Evolutionary conservation across 148 eudicot genomes (phyloP), one percentile per base, ranked within the genome.

Genomic region (Chenopodium formosanum): DNA sequence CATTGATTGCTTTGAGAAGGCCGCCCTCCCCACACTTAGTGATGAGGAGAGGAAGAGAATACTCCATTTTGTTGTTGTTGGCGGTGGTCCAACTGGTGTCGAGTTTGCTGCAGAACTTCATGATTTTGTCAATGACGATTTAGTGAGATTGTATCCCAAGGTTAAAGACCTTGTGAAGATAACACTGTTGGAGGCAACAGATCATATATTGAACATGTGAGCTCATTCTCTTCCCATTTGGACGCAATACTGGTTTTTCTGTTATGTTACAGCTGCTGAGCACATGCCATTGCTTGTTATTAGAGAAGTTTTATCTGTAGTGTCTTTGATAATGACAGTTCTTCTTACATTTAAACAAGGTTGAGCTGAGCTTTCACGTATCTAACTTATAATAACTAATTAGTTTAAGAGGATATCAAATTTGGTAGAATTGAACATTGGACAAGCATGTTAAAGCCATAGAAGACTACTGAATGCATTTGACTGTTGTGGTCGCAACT

Each of bases 81-180:
- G 94, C 46, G 94, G 93, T 76, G 94, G 94, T 3, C 94, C 94
- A 53, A 89, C 91, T 16, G 94, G 94, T 56, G 94, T 91, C 40
- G 94, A 91, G 86, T 91, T 90, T 84, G 91, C 93, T 5, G 93
- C 94, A 1, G 91, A 91, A 82, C 90, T 90, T 79, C 94, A 91
- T 78, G 94, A 91, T 79, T 90, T 79, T 84, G 89, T 91, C 58
- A 86, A 47, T 65, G 94, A 90, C 40, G 94, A 91, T 85, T 67
- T 91, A 67, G 89, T 81, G 20, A 88, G 66, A 50, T 76, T 89
- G 74, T 91, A 91, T 80, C 92, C 94, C 44, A 82, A 82, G 74
- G 88, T 84, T 11, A 89, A 91, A 70, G 86, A 86, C 31, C 81
- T 84, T 27, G 91, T 88, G 47, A 89, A 88, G 77, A 91, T 91